Base-by-base conservation (phyloP, 2,329 filamentous ascomycete species). In the Aaosphaeria pasadenensis region DNA sequence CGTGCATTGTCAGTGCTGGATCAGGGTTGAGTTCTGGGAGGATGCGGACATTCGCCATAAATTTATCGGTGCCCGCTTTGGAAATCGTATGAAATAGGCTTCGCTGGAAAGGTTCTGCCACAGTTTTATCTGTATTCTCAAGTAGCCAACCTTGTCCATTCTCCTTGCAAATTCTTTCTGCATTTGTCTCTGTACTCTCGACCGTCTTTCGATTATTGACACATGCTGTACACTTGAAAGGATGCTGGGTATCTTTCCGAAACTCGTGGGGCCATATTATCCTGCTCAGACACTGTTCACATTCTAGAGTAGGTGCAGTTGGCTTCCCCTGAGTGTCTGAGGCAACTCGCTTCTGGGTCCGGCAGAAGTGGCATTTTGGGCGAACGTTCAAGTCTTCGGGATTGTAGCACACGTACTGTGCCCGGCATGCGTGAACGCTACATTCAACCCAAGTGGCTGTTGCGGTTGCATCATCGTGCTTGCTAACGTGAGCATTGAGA, bases 341-440 rank as follows among this genome's bases (percentile, higher is more conserved):
- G 2, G 45, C 36, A 13, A 46, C 30, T 5, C 31, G 5, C 38
- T 44, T 30, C 42, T 56, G 53, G n/a, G 46, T 44, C 9, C 76
- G 72, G 54, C 77, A 80, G 59, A 74, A 79, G 57, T 73, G 65
- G 57, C 77, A 80, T 57, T 80, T 80, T 30, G 77, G 55, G 1
- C 71, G 72, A 1, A 77, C 72, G 0, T 64, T 68, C n/a, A 79
- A 64, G 1, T 55, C 53, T 3, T 69, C 59, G 2, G 67, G 56
- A 39, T 74, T 69, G 56, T 80, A 80, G 4, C 79, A 73, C 30
- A 79, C 71, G 53, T 80, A 81, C 56, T 79, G 76, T 1, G 70
- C 74, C 7, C 76, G 70, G 57, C 77, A 80, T 6, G 58, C 57
- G 1, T 42, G 47, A n/a, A 68, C 60, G 35, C 51, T 61, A 54